Base-by-base conservation (phyloP, 1,284 basidiomycete species). In the Peniophora sp. region DNA sequence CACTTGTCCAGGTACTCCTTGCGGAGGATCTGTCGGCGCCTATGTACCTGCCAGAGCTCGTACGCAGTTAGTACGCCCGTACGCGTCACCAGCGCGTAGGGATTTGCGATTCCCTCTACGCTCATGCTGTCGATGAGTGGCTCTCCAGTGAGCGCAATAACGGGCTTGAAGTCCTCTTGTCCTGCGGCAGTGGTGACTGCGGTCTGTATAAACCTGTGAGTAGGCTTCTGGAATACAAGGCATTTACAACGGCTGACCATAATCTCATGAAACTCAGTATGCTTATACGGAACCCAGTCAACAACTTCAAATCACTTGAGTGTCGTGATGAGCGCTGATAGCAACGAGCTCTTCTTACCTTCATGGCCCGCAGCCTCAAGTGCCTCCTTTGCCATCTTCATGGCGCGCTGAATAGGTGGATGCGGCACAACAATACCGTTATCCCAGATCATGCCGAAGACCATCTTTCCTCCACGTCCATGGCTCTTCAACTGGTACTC, bases 291-390 rank as follows among this genome's bases (percentile, higher is more conserved):
- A 48, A 73, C 63, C 78, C 76, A 77, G 53, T 78, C 71, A 52
- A 78, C 68, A n/a, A 77, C 74, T 78, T 65, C 11, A 32, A 14
- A 35, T 23, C 34, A 8, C 20, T 9, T 48, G 12, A 24, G 38
- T 25, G n/a, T n/a, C n/a, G n/a, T n/a, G n/a, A n/a, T n/a, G n/a
- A n/a, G n/a, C n/a, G n/a, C n/a, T n/a, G n/a, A n/a, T n/a, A n/a
- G n/a, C n/a, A 5, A 49, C 56, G 46, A 49, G n/a, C n/a, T n/a
- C n/a, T n/a, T n/a, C n/a, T n/a, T n/a, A 81, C 82, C 79, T 60
- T 74, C 73, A 62, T 92, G 88, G 0, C 89, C 89, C 6, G 82
- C 83, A 2, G 67, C 72, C 32, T 76, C 58, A 22, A 93, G 67
- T 0, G 85, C 82, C 1, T 69, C 64, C 61, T 79, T 79, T 1